Base-by-base conservation (phyloP, 352 stramenopile species). In the Globisporangium megalacanthum region DNA sequence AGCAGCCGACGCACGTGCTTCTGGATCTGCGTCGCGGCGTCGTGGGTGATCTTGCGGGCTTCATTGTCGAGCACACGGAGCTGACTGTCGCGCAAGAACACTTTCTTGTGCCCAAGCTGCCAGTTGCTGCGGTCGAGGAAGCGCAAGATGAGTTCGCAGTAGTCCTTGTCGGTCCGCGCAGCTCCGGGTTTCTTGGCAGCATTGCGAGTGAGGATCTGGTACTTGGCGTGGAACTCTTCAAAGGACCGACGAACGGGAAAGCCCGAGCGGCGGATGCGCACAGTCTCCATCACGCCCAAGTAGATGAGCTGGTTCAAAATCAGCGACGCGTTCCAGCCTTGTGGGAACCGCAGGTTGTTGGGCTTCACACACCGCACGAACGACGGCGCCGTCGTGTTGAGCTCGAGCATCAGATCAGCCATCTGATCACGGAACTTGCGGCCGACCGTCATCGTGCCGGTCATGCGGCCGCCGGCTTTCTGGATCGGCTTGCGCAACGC, bases 361-460 rank as follows among this genome's bases (percentile, higher is more conserved):
- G 90, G 90, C 72, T 97, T 97, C 19, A 97, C 87, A 53, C 89
- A 97, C 6, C 90, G 90, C 42, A 97, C 88, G 59, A 96, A 97
- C 8, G 83, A 92, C n/a, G 89, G 84, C 4, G 70, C 49, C 1
- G 86, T 96, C 4, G 79, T 82, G 53, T 88, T 88, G 0, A 96
- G 65, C 60, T 95, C 83, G 31, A 85, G 61, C 83, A 95, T 95
- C 25, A 95, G 66, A 25, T 93, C 85, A 3, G 78, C 70, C 86
- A 96, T 95, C 58, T 96, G 83, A 46, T 93, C 87, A 19, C 86
- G 83, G 65, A 97, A 97, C 60, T 94, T 93, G 51, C 92, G 86
- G 2, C 84, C 86, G 14, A 96, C 86, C 0, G 86, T 96, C 79
- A 92, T 94, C 0, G 86, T 96, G 22, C 86, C 86, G 19, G 83